Evolutionary conservation across 768 basidiomycete species (phyloP), one percentile per base, ranked within the genome.

Genomic region (Heimioporus sp.): DNA sequence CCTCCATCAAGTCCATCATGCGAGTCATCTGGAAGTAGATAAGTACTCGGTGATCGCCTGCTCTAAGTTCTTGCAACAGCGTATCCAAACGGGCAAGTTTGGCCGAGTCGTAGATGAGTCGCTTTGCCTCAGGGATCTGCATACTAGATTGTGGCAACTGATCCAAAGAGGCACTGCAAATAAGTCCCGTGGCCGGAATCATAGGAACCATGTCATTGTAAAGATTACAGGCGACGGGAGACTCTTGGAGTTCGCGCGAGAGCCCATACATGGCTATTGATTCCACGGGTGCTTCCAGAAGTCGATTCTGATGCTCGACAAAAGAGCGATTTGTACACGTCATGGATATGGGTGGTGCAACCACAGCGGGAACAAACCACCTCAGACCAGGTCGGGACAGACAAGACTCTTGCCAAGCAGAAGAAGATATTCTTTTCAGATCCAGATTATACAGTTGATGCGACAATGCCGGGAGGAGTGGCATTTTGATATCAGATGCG

Each of bases 11-110:
- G 67, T 98, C 95, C 87, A 99, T 97, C 97, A 98, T 99, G 53
- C 88, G 83, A 12, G 96, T 98, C 97, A 99, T 99, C 71, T 99
- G 97, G 85, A 98, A 98, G 73, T 98, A 99, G 17, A 99, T 80
- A 61, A 99, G 72, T 13, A 96, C 92, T 42, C 94, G 86, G 70
- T 99, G 97, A 55, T 95, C 95, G 1, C 86, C 89, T 34, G 83
- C 79, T 72, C 97, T 98, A 51, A 99, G 83, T 62, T 96, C 91
- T 54, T 91, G 88, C 9, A 99, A 76, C n/a, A 99, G 74, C 19
- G 78, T 64, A 68, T 99, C 97, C 43, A 99, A 78, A 28, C 90
- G 82, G 36, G 93, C 92, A 32, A 99, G 83, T 71, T 99, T 99
- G 35, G 90, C 96, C 24, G 96, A 98, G 68, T 99, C 96, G 56